These are phyloP conservation scores for Alternaria triticina DNA, from an alignment of 2,329 filamentous ascomycete species.

Conservation along the genomic window DNA sequence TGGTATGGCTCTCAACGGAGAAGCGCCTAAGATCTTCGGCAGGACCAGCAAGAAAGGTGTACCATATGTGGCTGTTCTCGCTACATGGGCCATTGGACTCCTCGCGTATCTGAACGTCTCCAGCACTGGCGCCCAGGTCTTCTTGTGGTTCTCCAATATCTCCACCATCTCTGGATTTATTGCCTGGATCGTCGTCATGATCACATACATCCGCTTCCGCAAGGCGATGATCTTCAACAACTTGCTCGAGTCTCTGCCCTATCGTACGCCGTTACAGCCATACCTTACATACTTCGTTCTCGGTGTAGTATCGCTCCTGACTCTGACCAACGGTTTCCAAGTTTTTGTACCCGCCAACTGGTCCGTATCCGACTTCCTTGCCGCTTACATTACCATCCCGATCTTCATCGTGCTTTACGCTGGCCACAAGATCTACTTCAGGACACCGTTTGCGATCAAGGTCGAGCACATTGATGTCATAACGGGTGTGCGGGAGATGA, in stretches of 20 bases:
- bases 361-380: slow-evolving; percentile 57
- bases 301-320: slow-evolving; percentile 53
- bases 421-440: slow-evolving; percentile 43
- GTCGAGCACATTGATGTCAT: slow-evolving; percentile 41
- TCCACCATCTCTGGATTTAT: slow-evolving; percentile 65
- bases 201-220: slow-evolving; percentile 67
- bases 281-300: slow-evolving; percentile 66
- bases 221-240: slow-evolving; percentile 55
- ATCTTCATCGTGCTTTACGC: slow-evolving; percentile 45
- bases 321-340: slow-evolving; percentile 46
- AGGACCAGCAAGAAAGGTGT: slow-evolving; percentile 54
- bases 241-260: slow-evolving; percentile 63
- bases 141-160: slow-evolving; percentile 75
- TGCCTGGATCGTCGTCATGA: slow-evolving; percentile 62
- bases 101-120: slow-evolving; percentile 60
- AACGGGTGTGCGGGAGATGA: slow-evolving; percentile 46
- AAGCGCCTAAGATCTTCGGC: slow-evolving; percentile 60
- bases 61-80: slow-evolving; percentile 47
- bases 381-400: slow-evolving; percentile 56
- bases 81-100: slow-evolving; percentile 50
- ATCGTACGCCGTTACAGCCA: slow-evolving; percentile 55
- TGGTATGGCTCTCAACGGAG: slow-evolving; percentile 55
- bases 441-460: slow-evolving; percentile 36
- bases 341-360: slow-evolving; percentile 63
- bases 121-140: slow-evolving; percentile 56